phyloP scores from a whole-genome alignment of 129 eudicot species.

The Centaurea solstitialis region DNA sequence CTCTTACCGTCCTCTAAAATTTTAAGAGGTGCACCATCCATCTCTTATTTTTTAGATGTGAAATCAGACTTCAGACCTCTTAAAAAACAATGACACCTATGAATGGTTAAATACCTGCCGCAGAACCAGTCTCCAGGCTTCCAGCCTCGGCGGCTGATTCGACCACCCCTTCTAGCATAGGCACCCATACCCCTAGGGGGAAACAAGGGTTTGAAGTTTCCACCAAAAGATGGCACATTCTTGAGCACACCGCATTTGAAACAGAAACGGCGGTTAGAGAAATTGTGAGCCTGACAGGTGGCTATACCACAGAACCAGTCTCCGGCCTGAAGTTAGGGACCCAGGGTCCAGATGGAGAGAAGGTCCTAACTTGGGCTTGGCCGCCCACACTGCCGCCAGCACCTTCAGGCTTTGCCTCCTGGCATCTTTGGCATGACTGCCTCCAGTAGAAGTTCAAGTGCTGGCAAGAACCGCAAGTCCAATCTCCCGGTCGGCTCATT shows the following conservation, averaged over 20 bases:
- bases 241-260: slow-evolving; percentile 18
- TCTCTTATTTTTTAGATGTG: too few species aligned
- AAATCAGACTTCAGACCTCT: too few species aligned
- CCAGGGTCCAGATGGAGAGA: neutral
- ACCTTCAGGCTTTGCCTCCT: neutral
- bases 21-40: too few species aligned
- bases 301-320: slow-evolving; percentile 29
- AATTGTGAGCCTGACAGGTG: slow-evolving; percentile 29
- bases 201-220: neutral
- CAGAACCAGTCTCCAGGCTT: slow-evolving; percentile 37
- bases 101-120: slow-evolving; percentile 9
- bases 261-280: slow-evolving; percentile 14
- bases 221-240: neutral
- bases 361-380: neutral
- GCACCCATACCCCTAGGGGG: neutral
- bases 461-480: slow-evolving; percentile 21
- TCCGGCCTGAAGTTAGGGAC: slow-evolving; percentile 7
- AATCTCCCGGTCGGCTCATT: slow-evolving; percentile 15
- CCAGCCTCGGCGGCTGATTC: slow-evolving; percentile 22
- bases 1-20: too few species aligned
- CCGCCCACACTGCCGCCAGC: neutral
- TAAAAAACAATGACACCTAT: too few species aligned
- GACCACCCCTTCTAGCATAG: neutral
- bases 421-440: slow-evolving; percentile 16
- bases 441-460: slow-evolving; percentile 24